Percentiles rank a stretch among this genome's conserved stretches.
Evolutionary conservation across 495 filamentous ascomycete species (phyloP).

Genomic region (Rhypophila decipiens): DNA sequence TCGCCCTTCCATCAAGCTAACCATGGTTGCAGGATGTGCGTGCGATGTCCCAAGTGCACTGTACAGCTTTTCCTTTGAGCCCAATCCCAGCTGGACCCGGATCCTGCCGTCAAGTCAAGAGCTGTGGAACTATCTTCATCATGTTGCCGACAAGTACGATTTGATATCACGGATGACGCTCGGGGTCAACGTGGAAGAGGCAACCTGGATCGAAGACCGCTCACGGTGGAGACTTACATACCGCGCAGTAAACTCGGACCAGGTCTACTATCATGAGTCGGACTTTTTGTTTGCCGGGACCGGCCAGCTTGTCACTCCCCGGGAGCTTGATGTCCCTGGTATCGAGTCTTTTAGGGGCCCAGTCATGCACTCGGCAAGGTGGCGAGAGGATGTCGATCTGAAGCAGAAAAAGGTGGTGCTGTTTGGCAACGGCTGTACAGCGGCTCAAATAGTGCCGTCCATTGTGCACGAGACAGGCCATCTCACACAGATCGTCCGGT

Average conservation of each 20-base stretch:
- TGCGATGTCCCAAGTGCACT: constrained; percentile 36
- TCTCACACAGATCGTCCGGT: constrained; percentile 19
- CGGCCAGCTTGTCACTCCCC: neutral
- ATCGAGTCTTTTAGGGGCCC: neutral
- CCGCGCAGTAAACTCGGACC: neutral
- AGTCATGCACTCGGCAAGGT: neutral
- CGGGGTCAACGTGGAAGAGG: neutral
- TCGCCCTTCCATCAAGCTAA: no score
- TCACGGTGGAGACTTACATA: neutral
- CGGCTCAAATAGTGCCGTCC: constrained; percentile 26
- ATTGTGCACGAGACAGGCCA: constrained; percentile 13
- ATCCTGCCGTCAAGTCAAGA: constrained; percentile 49
- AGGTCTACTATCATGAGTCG: neutral
- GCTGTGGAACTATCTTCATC: constrained; percentile 25
- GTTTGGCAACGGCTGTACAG: constrained; percentile 52
- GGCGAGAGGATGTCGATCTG: neutral
- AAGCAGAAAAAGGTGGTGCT: constrained; percentile 48
- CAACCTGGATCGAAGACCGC: neutral
- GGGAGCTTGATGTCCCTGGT: neutral
- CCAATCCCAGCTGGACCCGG: constrained; percentile 49
- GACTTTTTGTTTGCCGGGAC: neutral
- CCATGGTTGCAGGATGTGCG: constrained; percentile 11
- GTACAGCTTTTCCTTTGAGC: constrained; percentile 56
- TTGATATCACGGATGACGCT: neutral
- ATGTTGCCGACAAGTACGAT: neutral